A percentile compares a stretch with the other conserved stretches of the same genome.
phyloP scores from a whole-genome alignment of 2,329 filamentous ascomycete species.

The Orbilia brochopaga region DNA sequence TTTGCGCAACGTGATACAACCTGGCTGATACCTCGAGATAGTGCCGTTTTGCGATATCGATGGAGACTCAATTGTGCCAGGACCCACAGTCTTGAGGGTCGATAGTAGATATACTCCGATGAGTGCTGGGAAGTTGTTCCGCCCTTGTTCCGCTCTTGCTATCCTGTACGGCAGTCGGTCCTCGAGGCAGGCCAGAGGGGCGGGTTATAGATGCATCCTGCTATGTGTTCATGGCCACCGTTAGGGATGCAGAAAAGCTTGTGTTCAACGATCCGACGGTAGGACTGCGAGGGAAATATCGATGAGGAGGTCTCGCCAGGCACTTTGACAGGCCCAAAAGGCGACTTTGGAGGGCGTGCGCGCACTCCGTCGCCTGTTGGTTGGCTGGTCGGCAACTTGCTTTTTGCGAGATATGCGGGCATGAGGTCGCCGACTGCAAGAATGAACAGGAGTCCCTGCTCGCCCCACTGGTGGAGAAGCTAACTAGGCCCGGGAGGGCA shows the following conservation, averaged over 20 bases:
- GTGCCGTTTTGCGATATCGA: conserved; percentile 12
- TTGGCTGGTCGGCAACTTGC: conserved; percentile 23
- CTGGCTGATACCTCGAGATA: conserved; percentile 11
- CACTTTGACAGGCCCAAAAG: conserved; percentile 41
- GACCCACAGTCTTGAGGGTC: not conserved
- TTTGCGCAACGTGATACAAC: conserved; percentile 46
- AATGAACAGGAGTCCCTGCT: conserved; percentile 19
- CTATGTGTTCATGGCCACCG: conserved; percentile 36
- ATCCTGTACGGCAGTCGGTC: not conserved
- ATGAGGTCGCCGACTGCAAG: conserved; percentile 50
- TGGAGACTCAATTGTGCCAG: not conserved
- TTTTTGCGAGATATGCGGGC: conserved; percentile 46
- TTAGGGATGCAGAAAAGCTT: conserved; percentile 47
- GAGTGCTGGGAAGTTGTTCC: not conserved
- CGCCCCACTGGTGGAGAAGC: conserved; percentile 1
- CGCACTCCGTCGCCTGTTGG: not conserved
- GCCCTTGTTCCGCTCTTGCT: not conserved
- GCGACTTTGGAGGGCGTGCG: conserved; percentile 11
- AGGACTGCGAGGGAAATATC: not conserved
- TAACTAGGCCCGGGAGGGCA: conserved; percentile 43
- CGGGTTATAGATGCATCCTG: conserved; percentile 45
- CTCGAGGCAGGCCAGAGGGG: conserved; percentile 20
- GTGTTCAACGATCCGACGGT: conserved; percentile 43
- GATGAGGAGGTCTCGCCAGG: conserved; percentile 1
- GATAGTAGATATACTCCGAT: not conserved